Conservation (phyloP, 2,329 filamentous ascomycete genomes). For the Fusarium tricinctum region DNA sequence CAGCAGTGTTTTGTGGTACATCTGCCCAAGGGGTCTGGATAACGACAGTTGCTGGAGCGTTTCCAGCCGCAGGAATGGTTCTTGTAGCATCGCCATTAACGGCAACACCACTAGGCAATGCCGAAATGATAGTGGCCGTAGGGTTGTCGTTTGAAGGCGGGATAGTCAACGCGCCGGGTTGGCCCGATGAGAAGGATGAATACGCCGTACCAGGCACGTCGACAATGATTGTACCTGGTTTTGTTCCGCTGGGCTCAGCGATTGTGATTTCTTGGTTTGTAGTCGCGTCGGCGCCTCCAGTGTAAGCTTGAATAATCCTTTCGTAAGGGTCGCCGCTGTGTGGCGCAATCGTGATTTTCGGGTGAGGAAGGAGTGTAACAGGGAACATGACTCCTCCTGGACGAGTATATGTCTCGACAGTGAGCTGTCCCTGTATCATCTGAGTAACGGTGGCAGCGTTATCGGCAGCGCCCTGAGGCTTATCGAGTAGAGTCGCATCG, state of each 20-base stretch:
- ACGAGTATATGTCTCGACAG: conserved; percentile 23
- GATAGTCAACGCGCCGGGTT: conserved; percentile 36
- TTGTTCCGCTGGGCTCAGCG: conserved; percentile 34
- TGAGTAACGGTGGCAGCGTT: conserved; percentile 22
- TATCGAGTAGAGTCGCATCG: conserved; percentile 24
- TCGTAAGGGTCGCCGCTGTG: conserved; percentile 32
- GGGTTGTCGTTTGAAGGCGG: conserved; percentile 35
- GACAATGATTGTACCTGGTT: conserved; percentile 32
- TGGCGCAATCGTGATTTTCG: conserved; percentile 36
- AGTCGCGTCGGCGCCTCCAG: conserved; percentile 30
- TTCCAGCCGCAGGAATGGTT: conserved; percentile 33
- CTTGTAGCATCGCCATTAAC: conserved; percentile 25
- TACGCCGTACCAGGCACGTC: conserved; percentile 37
- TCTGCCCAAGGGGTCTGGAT: conserved; percentile 41
- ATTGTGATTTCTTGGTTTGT: conserved; percentile 38
- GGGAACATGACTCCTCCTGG: conserved; percentile 27
- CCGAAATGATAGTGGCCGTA: conserved; percentile 35
- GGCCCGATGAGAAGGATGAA: conserved; percentile 33
- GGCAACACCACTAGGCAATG: conserved; percentile 27
- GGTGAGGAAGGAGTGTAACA: conserved; percentile 33
- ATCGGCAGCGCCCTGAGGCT: not conserved
- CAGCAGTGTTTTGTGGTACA: conserved; percentile 30
- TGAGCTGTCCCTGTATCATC: conserved; percentile 1
- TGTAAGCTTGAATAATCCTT: conserved; percentile 40
- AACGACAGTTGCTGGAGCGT: conserved; percentile 35